Percentiles rank a stretch among this genome's conserved stretches.
Evolutionary conservation across 2,329 filamentous ascomycete genomes (phyloP).

Genomic region (Colletotrichum plurivorum): DNA sequence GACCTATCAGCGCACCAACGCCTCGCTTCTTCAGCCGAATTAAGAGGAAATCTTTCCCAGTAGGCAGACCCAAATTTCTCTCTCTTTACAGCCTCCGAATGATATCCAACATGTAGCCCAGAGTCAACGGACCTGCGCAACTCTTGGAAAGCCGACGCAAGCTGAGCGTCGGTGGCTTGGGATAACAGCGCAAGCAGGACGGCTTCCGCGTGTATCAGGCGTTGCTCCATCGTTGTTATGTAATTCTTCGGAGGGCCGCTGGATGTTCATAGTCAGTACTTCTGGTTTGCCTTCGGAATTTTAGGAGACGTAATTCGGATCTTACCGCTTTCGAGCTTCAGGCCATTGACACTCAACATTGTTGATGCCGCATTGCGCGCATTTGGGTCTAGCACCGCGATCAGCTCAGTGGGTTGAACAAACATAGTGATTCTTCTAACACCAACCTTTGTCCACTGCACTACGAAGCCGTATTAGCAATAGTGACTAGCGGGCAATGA

Average conservation of each 20-base stretch:
- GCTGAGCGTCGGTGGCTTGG: conserved; percentile 13
- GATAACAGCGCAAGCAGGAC: conserved; percentile 23
- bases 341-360: conserved; percentile 36
- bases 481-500: background rate
- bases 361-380: conserved; percentile 37
- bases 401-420: background rate
- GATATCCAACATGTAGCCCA: background rate
- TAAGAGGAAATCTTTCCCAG: conserved; percentile 32
- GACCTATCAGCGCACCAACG: conserved; percentile 19
- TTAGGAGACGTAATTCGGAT: background rate
- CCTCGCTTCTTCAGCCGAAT: background rate
- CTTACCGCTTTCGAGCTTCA: conserved; percentile 37
- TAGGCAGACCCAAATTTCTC: conserved; percentile 20
- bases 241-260: conserved; percentile 39
- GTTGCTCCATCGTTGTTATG: conserved; percentile 30
- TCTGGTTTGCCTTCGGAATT: background rate
- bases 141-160: conserved; percentile 10
- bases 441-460: conserved; percentile 35
- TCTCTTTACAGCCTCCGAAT: background rate
- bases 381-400: conserved; percentile 19
- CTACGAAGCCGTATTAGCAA: background rate
- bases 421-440: background rate
- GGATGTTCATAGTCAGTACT: background rate
- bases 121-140: background rate
- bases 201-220: conserved; percentile 30